Base-by-base conservation (phyloP, 352 stramenopile species). In the Globisporangium paroecandrum region DNA sequence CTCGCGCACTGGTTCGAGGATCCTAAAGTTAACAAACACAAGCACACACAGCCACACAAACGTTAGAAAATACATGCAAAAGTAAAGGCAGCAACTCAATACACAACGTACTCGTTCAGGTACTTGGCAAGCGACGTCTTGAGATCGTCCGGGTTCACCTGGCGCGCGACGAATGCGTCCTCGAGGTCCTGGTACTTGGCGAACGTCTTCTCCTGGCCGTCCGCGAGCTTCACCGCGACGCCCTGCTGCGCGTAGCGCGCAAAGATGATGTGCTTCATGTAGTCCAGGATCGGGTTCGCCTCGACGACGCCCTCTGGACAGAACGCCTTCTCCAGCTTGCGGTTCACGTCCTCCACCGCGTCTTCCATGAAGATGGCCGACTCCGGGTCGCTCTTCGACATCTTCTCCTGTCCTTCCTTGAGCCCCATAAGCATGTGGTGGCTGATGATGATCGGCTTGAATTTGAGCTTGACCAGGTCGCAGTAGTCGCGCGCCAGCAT, bases 301-400 rank as follows among this genome's bases (percentile, higher is more conserved):
- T 96, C 89, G 24, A 96, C 87, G 24, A 94, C 72, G 22, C 85
- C 87, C 24, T 91, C 88, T 0, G 93, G 97, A 65, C 98, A 99
- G 71, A 98, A 99, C 7, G 97, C 97, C 72, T 99, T 99, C 72
- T 98, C 98, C 68, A 99, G 97, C 86, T 99, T 99, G 70, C 89
- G 92, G 74, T 97, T 96, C 36, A 98, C 95, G 73, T 98, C 94
- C 56, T 96, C 94, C 1, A 75, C 82, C 2, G 89, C 88, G 78
- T 99, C 97, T 73, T 99, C 98, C 98, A 99, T 99, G 77, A 99
- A 99, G 69, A 99, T 98, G 22, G 93, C 93, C 58, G 87, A 98
- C 84, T 99, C 97, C 5, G 97, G 97, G 87, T 99, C 96, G 67
- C 92, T 98, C 83, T 99, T 99, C 68, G 87, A 98, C 98, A 99